Base-by-base conservation (phyloP, 768 basidiomycete genomes). In the Dacryopinax primogenitus region DNA sequence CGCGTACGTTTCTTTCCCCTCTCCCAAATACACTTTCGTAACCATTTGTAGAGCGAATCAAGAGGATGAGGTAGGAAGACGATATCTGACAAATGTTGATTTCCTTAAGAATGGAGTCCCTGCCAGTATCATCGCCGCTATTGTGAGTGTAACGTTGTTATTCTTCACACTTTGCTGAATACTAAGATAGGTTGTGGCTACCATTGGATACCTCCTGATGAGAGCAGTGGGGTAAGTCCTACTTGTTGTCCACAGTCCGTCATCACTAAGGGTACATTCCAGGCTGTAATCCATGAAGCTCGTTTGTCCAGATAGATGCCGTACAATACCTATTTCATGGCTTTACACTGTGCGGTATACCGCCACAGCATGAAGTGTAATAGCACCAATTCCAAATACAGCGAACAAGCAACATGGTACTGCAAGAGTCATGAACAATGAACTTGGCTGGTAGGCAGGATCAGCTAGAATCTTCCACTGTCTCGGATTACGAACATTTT, bases 91-190 rank as follows among this genome's bases (percentile, higher is more conserved):
- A 62, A 86, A 90, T 73, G 74, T 86, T 9, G 94, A 97, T 75
- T 96, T 97, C 77, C 76, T 96, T 69, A 91, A 90, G 78, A 93
- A 92, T 69, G 92, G 94, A 47, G 84, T 98, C 18, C 94, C 92
- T 0, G 91, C 94, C n/a, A 93, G 91, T 68, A 79, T 96, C 65
- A 84, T 98, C 45, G 89, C 95, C 15, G 85, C 88, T 0, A 71
- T 87, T 69, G 92, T 95, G 70, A 68, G 84, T 9, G n/a, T n/a
- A 33, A 35, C 34, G 37, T 26, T 41, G 61, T 13, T 18, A 30
- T 39, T 63, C 33, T 61, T 34, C 41, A 7, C 21, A 32, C 18
- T 64, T 34, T 33, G 26, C 36, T 64, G 36, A 68, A 47, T 62
- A 34, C 33, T 62, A 65, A n/a, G n/a, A 28, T 64, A 92, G 89